phyloP scores from a whole-genome alignment of 768 basidiomycete species.

The Auricularia cornea region DNA sequence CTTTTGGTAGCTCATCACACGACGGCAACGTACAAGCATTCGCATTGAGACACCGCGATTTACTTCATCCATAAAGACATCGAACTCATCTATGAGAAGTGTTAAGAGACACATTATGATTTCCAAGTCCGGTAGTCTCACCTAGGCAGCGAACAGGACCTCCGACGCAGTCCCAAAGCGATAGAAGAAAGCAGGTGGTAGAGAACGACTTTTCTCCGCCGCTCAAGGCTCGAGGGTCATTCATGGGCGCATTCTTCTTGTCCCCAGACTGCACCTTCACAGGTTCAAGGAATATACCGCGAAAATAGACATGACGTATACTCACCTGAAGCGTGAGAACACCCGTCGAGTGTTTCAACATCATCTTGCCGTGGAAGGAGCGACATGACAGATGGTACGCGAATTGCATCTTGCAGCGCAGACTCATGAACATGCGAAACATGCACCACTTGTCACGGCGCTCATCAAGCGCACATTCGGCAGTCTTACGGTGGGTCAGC shows the following conservation, averaged over 20 bases:
- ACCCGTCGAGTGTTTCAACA: slow-evolving; percentile 67
- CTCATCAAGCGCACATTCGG: slow-evolving; percentile 53
- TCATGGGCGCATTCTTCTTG: not conserved
- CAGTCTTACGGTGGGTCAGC: slow-evolving; percentile 35
- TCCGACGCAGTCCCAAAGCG: slow-evolving; percentile 92
- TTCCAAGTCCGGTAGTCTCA: slow-evolving; percentile 26
- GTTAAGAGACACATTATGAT: not conserved
- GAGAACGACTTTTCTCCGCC: slow-evolving; percentile 98
- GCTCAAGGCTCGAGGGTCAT: no score
- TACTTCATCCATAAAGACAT: slow-evolving; percentile 95
- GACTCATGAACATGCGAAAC: slow-evolving; percentile 77
- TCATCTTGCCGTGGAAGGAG: slow-evolving; percentile 81
- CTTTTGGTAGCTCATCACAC: not conserved
- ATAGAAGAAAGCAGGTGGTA: slow-evolving; percentile 87
- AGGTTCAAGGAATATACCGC: no score
- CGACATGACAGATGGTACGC: slow-evolving; percentile 73
- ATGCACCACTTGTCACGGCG: slow-evolving; percentile 76
- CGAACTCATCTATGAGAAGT: slow-evolving; percentile 71
- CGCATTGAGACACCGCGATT: slow-evolving; percentile 92
- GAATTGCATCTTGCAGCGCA: no score
- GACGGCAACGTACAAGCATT: slow-evolving; percentile 74
- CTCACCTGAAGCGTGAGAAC: slow-evolving; percentile 42
- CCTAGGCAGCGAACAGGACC: slow-evolving; percentile 91
- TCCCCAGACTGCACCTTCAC: not conserved
- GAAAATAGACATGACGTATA: no score